Percentiles rank a stretch among this genome's conserved stretches.
These are phyloP conservation scores for Bacidia gigantensis DNA, from an alignment of 495 filamentous ascomycete genomes.

Conservation along the genomic window DNA sequence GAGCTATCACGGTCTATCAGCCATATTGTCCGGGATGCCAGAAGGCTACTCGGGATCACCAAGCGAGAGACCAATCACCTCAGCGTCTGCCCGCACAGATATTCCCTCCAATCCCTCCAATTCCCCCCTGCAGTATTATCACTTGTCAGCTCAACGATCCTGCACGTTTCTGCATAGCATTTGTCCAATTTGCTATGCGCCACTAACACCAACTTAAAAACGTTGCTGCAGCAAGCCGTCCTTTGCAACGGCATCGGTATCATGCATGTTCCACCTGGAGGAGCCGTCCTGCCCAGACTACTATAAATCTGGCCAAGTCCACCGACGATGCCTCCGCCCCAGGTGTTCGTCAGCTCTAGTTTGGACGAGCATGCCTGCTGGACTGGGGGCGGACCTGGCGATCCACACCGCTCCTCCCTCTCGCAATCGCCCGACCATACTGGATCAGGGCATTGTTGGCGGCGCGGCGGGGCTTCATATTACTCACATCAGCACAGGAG, in stretches of 20 bases:
- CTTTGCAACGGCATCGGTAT: background rate
- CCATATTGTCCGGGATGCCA: background rate
- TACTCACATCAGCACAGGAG: no score
- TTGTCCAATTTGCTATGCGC: background rate
- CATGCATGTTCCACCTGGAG: background rate
- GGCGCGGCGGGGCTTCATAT: no score
- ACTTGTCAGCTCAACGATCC: background rate
- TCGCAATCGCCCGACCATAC: background rate
- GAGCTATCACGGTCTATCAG: background rate
- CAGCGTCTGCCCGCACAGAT: background rate
- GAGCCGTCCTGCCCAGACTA: no score
- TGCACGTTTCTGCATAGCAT: background rate
- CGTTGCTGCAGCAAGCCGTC: background rate
- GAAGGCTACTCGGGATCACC: background rate
- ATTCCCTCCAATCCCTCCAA: background rate
- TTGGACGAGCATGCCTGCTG: background rate
- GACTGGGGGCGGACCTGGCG: background rate
- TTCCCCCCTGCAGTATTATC: background rate
- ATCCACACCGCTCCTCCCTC: background rate
- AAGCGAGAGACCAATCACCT: slow-evolving; percentile 1
- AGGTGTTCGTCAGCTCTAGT: background rate
- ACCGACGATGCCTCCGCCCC: background rate
- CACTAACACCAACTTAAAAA: background rate
- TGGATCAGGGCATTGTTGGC: background rate
- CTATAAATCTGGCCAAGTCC: background rate